phyloP scores from a whole-genome alignment of 352 stramenopile species.

The Phytophthora melonis region DNA sequence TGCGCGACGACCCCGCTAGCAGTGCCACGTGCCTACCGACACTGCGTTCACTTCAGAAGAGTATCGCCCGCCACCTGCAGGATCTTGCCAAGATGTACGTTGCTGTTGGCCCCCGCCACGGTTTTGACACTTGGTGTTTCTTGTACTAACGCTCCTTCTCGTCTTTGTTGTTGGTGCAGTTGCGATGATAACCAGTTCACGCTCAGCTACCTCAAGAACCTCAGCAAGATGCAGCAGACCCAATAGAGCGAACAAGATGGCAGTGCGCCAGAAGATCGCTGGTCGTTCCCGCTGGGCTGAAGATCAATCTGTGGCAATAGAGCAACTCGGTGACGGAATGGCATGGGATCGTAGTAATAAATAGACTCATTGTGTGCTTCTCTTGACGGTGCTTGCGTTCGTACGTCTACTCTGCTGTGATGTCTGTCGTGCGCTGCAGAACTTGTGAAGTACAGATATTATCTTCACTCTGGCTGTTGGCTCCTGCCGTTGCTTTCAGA shows the following conservation, averaged over 20 bases:
- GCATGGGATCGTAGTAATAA: constrained; percentile 51
- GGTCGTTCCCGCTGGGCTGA: constrained; percentile 9
- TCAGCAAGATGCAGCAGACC: constrained; percentile 62
- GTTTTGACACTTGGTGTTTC: constrained; percentile 9
- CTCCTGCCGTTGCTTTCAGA: constrained; percentile 18
- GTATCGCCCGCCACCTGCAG: constrained; percentile 81
- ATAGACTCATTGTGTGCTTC: constrained; percentile 57
- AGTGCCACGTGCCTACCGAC: constrained; percentile 80
- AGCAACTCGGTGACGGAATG: constrained; percentile 1
- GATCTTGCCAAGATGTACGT: constrained; percentile 90
- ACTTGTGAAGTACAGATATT: not conserved
- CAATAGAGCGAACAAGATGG: constrained; percentile 39
- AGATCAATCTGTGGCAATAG: not conserved
- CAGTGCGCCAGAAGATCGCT: constrained; percentile 34
- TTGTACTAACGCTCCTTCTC: constrained; percentile 27
- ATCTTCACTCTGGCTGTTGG: constrained; percentile 1
- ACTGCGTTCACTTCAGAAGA: constrained; percentile 90
- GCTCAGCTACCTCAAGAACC: constrained; percentile 84
- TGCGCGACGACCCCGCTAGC: constrained; percentile 76
- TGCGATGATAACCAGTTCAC: constrained; percentile 93
- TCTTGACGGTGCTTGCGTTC: constrained; percentile 15
- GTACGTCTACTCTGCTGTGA: constrained; percentile 5
- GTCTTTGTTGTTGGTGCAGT: constrained; percentile 39
- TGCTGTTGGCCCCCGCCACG: not conserved
- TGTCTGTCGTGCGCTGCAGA: not conserved